Base-by-base conservation (phyloP, 768 basidiomycete species). In the Crepidotus variabilis region DNA sequence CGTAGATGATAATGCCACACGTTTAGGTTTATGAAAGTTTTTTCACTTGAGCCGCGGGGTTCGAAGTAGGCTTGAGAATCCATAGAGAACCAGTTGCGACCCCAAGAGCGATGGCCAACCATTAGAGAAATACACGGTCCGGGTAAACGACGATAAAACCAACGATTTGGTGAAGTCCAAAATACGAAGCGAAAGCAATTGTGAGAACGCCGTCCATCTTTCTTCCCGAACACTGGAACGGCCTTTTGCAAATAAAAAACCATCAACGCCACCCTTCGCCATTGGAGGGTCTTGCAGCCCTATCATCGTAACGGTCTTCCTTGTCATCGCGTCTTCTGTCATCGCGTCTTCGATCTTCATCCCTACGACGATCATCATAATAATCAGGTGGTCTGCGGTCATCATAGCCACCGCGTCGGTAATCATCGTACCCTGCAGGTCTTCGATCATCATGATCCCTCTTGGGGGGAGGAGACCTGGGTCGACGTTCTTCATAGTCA, bases 401-500 rank as follows among this genome's bases (percentile, higher is more conserved):
- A 85, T 89, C 87, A 84, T 85, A 84, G 67, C 83, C 85, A 67
- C 87, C 88, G 74, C 90, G 86, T 72, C 90, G 86, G 73, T 84
- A 79, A 83, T 90, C 87, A 84, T 92, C 90, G 85, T 91, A 90
- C 85, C 88, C 89, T 86, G 88, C 87, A 85, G 88, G 83, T 81
- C 87, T 87, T 82, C 80, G 85, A 75, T 91, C 88, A 78, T 91
- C 88, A 74, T 77, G 76, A 66, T 91, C 88, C 81, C 90, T 88
- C 81, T 78, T 81, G 57, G 84, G 80, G 63, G 88, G 86, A 69
- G 90, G 86, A 77, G 88, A 90, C 82, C 89, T 87, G 78, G 85
- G 76, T 62, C 86, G 87, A 79, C 88, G 86, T 73, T 88, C 88
- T 65, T 89, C 90, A 57, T 81, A 72, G 60, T 85, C 85, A 57